Conservation (phyloP, 2,329 filamentous ascomycete genomes). For the Seiridium unicorne region DNA sequence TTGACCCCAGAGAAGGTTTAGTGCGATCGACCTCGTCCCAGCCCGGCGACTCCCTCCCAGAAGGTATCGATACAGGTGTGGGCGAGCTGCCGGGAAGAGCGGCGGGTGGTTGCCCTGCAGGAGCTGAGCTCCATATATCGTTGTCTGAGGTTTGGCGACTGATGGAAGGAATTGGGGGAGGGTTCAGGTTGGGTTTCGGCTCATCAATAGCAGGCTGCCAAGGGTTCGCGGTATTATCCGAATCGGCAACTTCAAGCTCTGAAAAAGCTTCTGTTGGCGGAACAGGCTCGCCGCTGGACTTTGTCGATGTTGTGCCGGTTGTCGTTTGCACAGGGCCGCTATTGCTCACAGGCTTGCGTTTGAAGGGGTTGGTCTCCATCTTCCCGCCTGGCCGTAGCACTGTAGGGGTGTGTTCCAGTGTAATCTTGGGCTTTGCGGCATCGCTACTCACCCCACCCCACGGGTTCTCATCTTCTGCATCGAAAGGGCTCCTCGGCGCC, state of each 20-base stretch:
- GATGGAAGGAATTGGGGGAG: conserved; percentile 22
- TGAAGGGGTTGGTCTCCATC: conserved; percentile 53
- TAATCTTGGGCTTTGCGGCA: conserved; percentile 9
- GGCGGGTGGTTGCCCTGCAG: conserved; percentile 29
- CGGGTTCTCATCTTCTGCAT: conserved; percentile 31
- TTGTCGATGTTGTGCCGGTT: conserved; percentile 14
- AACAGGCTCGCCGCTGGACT: conserved; percentile 6
- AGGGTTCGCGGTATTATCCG: conserved; percentile 37
- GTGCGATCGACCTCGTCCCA: conserved; percentile 36
- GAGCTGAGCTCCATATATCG: conserved; percentile 34
- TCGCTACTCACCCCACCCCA: conserved; percentile 27
- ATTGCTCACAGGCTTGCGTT: conserved; percentile 38
- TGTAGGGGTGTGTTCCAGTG: conserved; percentile 26
- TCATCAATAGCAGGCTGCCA: conserved; percentile 39
- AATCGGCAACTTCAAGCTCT: conserved; percentile 39
- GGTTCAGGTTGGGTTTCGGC: conserved; percentile 20
- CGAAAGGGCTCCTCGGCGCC: conserved; percentile 21
- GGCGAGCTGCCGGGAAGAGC: conserved; percentile 28
- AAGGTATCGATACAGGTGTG: conserved; percentile 33
- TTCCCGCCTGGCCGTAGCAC: conserved; percentile 30
- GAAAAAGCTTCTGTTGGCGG: conserved; percentile 37
- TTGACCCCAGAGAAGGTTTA: conserved; percentile 19
- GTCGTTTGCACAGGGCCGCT: conserved; percentile 9
- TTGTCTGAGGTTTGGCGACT: conserved; percentile 28
- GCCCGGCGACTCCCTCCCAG: conserved; percentile 36